phyloP scores from a whole-genome alignment of 768 basidiomycete genomes.

The Russula vinacea region DNA sequence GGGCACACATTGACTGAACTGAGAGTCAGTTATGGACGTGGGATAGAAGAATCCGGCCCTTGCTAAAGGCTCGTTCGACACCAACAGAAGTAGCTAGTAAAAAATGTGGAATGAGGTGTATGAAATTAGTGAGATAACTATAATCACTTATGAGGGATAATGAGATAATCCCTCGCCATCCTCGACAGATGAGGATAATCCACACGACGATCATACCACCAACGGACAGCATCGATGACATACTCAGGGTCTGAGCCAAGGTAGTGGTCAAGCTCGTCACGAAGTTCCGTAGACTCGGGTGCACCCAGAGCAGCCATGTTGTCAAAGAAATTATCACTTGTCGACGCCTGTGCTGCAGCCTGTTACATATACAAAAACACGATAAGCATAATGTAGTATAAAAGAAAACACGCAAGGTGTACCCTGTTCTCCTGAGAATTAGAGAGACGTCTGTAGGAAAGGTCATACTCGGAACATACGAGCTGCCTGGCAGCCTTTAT shows the following conservation, averaged over 20 bases:
- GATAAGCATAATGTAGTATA: neutral
- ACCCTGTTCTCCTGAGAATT: neutral
- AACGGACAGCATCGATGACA: neutral
- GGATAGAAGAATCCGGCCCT: slow-evolving; percentile 33
- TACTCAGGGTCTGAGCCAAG: slow-evolving; percentile 6
- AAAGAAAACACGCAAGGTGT: neutral
- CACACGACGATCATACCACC: neutral
- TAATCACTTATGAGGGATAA: slow-evolving; percentile 23
- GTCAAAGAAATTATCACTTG: slow-evolving; percentile 7
- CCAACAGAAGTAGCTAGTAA: slow-evolving; percentile 36
- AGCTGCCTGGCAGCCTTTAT: neutral
- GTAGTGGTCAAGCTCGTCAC: slow-evolving; percentile 6
- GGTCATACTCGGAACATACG: neutral
- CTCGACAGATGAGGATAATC: slow-evolving; percentile 32
- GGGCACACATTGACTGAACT: slow-evolving; percentile 34
- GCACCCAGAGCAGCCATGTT: neutral
- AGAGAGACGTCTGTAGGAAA: neutral
- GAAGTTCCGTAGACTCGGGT: neutral
- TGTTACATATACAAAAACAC: neutral
- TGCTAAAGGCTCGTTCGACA: slow-evolving; percentile 36
- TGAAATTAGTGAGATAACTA: neutral
- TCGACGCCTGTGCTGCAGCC: neutral
- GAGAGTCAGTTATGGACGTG: slow-evolving; percentile 34
- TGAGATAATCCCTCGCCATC: slow-evolving; percentile 35
- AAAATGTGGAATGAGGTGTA: neutral